These are phyloP conservation scores for Tolypocladium nubicola DNA, from an alignment of 2,329 filamentous ascomycete genomes.

Conservation along the genomic window DNA sequence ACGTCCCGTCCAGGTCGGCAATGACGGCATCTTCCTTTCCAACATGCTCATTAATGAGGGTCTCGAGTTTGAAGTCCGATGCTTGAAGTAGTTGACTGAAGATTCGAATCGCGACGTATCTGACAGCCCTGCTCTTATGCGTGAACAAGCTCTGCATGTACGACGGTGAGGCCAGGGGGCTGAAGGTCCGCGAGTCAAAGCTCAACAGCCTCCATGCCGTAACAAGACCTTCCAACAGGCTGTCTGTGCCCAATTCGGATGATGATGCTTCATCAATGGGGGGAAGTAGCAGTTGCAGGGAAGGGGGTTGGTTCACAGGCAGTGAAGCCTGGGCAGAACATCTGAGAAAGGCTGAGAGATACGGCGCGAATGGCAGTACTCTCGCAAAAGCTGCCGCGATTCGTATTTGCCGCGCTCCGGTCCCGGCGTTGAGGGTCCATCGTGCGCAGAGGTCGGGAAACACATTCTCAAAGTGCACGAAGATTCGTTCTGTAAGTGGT, in stretches of 20 bases:
- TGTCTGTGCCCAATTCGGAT: conserved; percentile 9
- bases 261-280: conserved; percentile 16
- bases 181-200: conserved; percentile 62
- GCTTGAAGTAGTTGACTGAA: conserved; percentile 71
- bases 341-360: conserved; percentile 65
- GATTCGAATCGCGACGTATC: conserved; percentile 73
- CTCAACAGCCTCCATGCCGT: conserved; percentile 68
- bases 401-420: conserved; percentile 24
- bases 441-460: conserved; percentile 76
- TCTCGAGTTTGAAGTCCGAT: conserved; percentile 68
- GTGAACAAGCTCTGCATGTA: conserved; percentile 60
- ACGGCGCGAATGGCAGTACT: conserved; percentile 71
- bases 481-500: conserved; percentile 60
- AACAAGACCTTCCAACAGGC: conserved; percentile 19
- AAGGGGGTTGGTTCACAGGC: conserved; percentile 5
- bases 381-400: conserved; percentile 66
- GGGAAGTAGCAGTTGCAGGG: conserved; percentile 19
- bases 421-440: conserved; percentile 50
- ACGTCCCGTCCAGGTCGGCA: conserved; percentile 64
- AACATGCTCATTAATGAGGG: conserved; percentile 57
- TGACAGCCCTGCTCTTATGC: conserved; percentile 47
- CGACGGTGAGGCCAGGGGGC: conserved; percentile 51
- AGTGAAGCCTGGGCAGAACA: conserved; percentile 15
- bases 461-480: conserved; percentile 61
- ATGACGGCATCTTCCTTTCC: conserved; percentile 48